Evolutionary conservation across 192 early-diverging fungal species (phyloP), one percentile per base, ranked within the genome.

Genomic region (Gorgonomyces haynaldii): DNA sequence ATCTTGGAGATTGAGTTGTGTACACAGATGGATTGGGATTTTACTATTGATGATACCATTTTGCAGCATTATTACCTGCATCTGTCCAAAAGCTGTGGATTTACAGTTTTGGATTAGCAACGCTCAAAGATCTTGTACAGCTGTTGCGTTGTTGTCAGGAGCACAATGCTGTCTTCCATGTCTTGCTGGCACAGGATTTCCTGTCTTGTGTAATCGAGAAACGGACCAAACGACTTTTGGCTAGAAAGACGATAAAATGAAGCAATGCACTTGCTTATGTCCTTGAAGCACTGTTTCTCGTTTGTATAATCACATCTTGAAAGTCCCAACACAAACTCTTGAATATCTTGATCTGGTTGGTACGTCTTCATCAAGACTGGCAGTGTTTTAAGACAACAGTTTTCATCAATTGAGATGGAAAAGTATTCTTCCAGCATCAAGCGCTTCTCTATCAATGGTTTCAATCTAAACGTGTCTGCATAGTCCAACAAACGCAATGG

Each of bases 121-220:
- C 94, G 66, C 54, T 98, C 94, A 78, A 98, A 98, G 28, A 96
- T 83, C 21, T 81, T 86, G 63, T 98, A 98, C 21, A 98, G 66
- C 52, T 96, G 89, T 17, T 82, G 78, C 43, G 92, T 67, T 53
- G 86, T 77, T 1, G 84, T 85, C 13, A 98, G 60, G 52, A 88
- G 80, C 2, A 88, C 64, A 12, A 92, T 57, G 25, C 61, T 56
- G 4, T 81, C 71, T 21, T 69, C 61, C 43, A 77, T 70, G 13
- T 73, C 67, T 37, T 26, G 65, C 63, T 9, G 83, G 79, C 1
- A n/a, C n/a, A n/a, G n/a, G n/a, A n/a, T n/a, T n/a, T n/a, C 86
- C 84, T 45, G 72, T 57, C 36, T 93, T 87, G 9, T 79, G 61
- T 16, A 5, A 41, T 59, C 61, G 52, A 87, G 89, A 9, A 96